Evolutionary conservation across 306 rosid genomes (phyloP), one percentile per base, ranked within the genome.

Genomic region (Glycine latifolia): DNA sequence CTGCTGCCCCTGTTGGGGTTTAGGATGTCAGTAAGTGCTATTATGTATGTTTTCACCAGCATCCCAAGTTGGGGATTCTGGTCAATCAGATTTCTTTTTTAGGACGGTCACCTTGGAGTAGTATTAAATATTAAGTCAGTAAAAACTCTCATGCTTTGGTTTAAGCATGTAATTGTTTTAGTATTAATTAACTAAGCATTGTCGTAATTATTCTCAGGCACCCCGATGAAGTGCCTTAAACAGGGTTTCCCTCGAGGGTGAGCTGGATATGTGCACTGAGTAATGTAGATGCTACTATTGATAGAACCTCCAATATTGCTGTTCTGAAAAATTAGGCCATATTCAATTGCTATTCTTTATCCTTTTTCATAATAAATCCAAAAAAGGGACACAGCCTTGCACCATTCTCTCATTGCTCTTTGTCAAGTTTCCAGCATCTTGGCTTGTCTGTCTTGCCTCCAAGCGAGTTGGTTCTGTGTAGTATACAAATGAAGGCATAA

Each of bases 271-370:
- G 35, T 4, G 31, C 8, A 13, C 59, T 15, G 16, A 56, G 14
- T 79, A 44, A 56, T 79, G 82, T 58, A 20, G 50, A 71, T 58
- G 80, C 54, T 54, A 20, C 67, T 77, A 43, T 50, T 66, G 41
- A 77, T 46, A 59, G 59, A 77, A 73, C 44, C 35, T 73, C 77
- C 53, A 46, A n/a, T 37, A 50, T 58, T 75, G 4, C 37, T 52
- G 61, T 62, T 46, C 75, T 63, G 4, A 65, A 78, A 44, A 20
- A 15, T 71, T 12, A 17, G 76, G 47, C 71, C 78, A 73, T 50
- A 33, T 82, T 55, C 39, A 46, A 58, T 63, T 47, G 35, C 65
- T 58, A 37, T 67, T 73, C 68, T 20, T 37, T 37, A 20, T 52
- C 68, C 55, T 46, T 68, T 67, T 77, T 43, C 31, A 50, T 77